Evolutionary conservation across 2,329 filamentous ascomycete species (phyloP), one percentile per base, ranked within the genome.

Genomic region (Calonectria pseudoreteaudii): DNA sequence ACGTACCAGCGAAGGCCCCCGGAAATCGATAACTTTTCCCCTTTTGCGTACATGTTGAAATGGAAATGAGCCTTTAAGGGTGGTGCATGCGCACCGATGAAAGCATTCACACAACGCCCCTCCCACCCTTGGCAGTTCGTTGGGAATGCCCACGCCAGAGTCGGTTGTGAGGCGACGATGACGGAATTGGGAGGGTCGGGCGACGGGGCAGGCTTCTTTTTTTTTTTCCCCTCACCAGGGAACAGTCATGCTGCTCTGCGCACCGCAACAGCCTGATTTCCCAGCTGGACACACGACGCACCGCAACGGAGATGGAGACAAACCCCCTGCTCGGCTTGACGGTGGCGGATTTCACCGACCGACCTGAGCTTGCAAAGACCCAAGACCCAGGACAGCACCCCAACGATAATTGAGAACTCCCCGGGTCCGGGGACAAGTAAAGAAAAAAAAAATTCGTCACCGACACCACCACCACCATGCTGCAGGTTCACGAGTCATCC

Each of bases 321-420:
- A 31, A 11, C 50, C 66, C 66, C 66, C 60, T 72, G 58, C 58
- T 66, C 41, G 49, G 56, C 60, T 72, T 31, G 41, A 49, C 52
- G 23, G 58, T 69, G 71, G 58, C 66, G 60, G 71, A 69, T 66
- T 72, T 66, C 50, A 58, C 66, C 71, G 71, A 72, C 58, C 38
- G 8, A 62, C 56, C 56, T 31, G 34, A 56, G 58, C 44, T 38
- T 68, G 56, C 31, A 70, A 64, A 52, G 56, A 41, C 56, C 31
- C 56, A 68, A 53, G 49, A 53, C 30, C 26, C 60, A 26, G 50
- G 30, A 44, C 9, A 13, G 31, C 26, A 44, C 53, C 50, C 64
- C 49, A 44, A 71, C 41, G 26, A 65, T 47, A 31, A 41, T 64
- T 28, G 41, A 68, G 64, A 68, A 68, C 36, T 47, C 66, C 60